Evolutionary conservation across 2,329 filamentous ascomycete species (phyloP).

Genomic region (Nemania serpens): DNA sequence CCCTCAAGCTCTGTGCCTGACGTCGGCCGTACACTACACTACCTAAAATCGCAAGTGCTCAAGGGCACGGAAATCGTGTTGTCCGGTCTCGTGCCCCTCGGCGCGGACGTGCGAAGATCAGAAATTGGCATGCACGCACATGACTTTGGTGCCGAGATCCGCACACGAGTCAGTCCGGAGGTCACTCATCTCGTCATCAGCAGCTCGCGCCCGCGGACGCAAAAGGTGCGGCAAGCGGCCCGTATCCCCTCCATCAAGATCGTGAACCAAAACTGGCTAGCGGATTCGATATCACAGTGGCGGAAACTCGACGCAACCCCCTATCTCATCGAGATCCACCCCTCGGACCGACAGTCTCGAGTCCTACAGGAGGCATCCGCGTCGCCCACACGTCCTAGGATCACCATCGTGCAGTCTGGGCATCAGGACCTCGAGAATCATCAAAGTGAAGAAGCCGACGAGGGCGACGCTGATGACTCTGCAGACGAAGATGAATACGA

Average conservation of each 20-base stretch:
- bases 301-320: conserved; percentile 75
- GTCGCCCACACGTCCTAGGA: conserved; percentile 52
- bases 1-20: conserved; percentile 70
- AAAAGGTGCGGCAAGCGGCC: conserved; percentile 87
- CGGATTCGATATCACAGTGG: conserved; percentile 85
- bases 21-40: conserved; percentile 80
- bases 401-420: conserved; percentile 44
- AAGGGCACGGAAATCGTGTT: conserved; percentile 79
- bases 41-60: conserved; percentile 78
- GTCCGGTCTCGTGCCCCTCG: conserved; percentile 86
- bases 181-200: conserved; percentile 78
- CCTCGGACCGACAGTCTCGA: conserved; percentile 61
- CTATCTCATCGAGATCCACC: conserved; percentile 77
- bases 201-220: conserved; percentile 74
- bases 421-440: conserved; percentile 31
- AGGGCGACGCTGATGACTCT: conserved; percentile 49
- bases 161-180: conserved; percentile 60
- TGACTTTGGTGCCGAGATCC: conserved; percentile 76
- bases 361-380: conserved; percentile 37
- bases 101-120: conserved; percentile 75
- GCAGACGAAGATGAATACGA: conserved; percentile 43
- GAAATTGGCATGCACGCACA: conserved; percentile 88
- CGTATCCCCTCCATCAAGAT: conserved; percentile 83
- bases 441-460: conserved; percentile 48
- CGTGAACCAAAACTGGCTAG: conserved; percentile 88